phyloP scores from a whole-genome alignment of 1,284 basidiomycete species.

The Ceratobasidium sp. region DNA sequence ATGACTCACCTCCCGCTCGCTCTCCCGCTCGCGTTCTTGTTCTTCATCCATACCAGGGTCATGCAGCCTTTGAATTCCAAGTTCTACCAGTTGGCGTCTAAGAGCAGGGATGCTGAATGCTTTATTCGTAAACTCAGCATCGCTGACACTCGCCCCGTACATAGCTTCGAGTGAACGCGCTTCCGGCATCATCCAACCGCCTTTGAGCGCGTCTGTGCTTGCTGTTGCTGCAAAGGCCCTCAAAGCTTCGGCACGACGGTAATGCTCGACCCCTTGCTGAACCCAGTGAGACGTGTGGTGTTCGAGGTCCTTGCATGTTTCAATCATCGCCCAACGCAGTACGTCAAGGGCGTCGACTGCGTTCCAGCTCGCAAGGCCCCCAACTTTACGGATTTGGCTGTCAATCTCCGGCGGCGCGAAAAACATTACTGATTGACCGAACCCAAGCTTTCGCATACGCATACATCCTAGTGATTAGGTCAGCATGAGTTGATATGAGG shows the following conservation, averaged over 20 bases:
- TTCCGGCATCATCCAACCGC: slow-evolving; percentile 54
- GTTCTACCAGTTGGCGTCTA: slow-evolving; percentile 8
- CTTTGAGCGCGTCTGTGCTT: slow-evolving; percentile 42
- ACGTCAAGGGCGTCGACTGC: slow-evolving; percentile 6
- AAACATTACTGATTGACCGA: slow-evolving; percentile 60
- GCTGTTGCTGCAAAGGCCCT: not conserved
- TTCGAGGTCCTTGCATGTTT: slow-evolving; percentile 32
- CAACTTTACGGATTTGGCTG: slow-evolving; percentile 50
- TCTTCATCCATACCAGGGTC: slow-evolving; percentile 54
- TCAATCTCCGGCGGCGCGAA: slow-evolving; percentile 60
- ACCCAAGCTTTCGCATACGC: slow-evolving; percentile 60
- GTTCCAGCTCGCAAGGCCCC: not conserved
- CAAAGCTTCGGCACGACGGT: slow-evolving; percentile 49
- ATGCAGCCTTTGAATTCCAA: slow-evolving; percentile 9
- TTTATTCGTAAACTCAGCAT: not conserved
- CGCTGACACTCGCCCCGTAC: slow-evolving; percentile 45
- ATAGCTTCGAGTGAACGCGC: slow-evolving; percentile 53
- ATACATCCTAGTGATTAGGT: slow-evolving; percentile 54
- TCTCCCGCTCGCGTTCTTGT: slow-evolving; percentile 51
- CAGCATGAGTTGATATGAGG: too few relatives aligned
- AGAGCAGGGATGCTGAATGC: not conserved
- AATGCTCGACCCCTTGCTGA: slow-evolving; percentile 57
- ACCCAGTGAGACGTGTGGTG: slow-evolving; percentile 40
- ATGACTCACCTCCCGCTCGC: too few relatives aligned
- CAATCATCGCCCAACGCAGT: slow-evolving; percentile 37